Evolutionary conservation across 2,329 filamentous ascomycete genomes (phyloP).

Genomic region (Juglanconis oblonga): DNA sequence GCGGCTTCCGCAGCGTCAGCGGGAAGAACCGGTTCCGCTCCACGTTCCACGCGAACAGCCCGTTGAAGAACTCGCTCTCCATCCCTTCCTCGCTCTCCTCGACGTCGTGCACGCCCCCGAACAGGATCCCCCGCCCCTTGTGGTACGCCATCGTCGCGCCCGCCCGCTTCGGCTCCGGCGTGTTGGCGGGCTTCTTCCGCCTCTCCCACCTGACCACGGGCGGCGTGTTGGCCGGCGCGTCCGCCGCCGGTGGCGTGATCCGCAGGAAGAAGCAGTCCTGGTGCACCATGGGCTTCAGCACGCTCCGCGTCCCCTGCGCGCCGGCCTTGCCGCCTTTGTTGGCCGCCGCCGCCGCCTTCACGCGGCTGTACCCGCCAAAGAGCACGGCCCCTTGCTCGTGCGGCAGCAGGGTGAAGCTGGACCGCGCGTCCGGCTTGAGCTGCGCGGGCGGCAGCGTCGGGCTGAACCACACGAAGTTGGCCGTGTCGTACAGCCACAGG

Average conservation of each 20-base stretch:
- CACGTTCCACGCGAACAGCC: conserved; percentile 88
- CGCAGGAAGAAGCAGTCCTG: conserved; percentile 93
- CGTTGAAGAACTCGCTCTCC: conserved; percentile 95
- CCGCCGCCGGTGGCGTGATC: conserved; percentile 68
- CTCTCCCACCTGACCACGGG: conserved; percentile 87
- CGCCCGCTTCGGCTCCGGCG: conserved; percentile 77
- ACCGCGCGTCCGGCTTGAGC: conserved; percentile 85
- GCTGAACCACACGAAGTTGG: conserved; percentile 80
- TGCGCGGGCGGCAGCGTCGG: conserved; percentile 73
- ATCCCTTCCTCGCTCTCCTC: conserved; percentile 92
- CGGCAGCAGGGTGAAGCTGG: conserved; percentile 87
- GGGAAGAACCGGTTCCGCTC: conserved; percentile 95
- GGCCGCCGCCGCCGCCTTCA: conserved; percentile 66
- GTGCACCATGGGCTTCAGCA: conserved; percentile 83
- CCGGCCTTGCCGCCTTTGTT: conserved; percentile 64
- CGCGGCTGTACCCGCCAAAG: conserved; percentile 89
- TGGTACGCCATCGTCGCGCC: conserved; percentile 94
- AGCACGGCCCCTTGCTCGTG: conserved; percentile 87
- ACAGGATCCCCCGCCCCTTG: conserved; percentile 87
- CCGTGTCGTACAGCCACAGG: conserved; percentile 92
- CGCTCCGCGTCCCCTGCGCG: conserved; percentile 62
- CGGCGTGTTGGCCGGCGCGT: conserved; percentile 61
- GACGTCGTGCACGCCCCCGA: conserved; percentile 91
- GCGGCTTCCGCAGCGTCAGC: conserved; percentile 70
- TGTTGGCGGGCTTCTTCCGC: conserved; percentile 86